Base-by-base conservation (phyloP, 2,329 filamentous ascomycete genomes). In the Colletotrichum karsti region DNA sequence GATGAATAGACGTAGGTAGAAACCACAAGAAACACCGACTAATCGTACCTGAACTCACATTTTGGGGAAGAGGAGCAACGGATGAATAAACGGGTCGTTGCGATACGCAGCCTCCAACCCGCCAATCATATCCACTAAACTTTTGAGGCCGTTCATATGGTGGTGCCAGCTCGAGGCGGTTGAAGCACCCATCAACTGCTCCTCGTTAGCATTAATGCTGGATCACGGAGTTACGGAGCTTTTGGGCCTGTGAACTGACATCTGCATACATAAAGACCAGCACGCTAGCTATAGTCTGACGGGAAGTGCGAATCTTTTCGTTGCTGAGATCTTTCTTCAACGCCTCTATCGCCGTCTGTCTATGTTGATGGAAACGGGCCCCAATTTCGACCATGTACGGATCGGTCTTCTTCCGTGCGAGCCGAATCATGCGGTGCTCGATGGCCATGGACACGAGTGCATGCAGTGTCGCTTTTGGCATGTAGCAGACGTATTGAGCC, bases 161-260 rank as follows among this genome's bases (percentile, higher is more conserved):
- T 70, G 75, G 46, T 77, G 74, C 79, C 79, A 82, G 64, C 76
- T 72, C 7, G 7, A 70, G 63, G 24, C 76, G 74, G 60, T 81
- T 74, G 42, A 77, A 74, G 30, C 71, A 60, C 78, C 79, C 57
- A 50, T 35, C 7, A 48, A 12, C 28, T 33, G 26, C 10, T 10
- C n/a, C 18, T 9, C 30, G 24, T 53, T 5, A 24, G 9, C 10
- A 28, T 4, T 4, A 20, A n/a, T 2, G 0, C 4, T 1, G 12
- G 8, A 9, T 4, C 4, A 3, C 1, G 6, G n/a, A n/a, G n/a
- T n/a, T n/a, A n/a, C n/a, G n/a, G n/a, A n/a, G n/a, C n/a, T n/a
- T n/a, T 13, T 12, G 6, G 6, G 5, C 1, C 4, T 1, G 35
- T 9, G 22, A 5, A 15, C 63, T 18, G 8, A 67, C 64, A 22